Percentiles rank a stretch among this genome's conserved stretches.
Evolutionary conservation across 306 rosid genomes (phyloP).

Genomic region (Vachellia pachyceras): DNA sequence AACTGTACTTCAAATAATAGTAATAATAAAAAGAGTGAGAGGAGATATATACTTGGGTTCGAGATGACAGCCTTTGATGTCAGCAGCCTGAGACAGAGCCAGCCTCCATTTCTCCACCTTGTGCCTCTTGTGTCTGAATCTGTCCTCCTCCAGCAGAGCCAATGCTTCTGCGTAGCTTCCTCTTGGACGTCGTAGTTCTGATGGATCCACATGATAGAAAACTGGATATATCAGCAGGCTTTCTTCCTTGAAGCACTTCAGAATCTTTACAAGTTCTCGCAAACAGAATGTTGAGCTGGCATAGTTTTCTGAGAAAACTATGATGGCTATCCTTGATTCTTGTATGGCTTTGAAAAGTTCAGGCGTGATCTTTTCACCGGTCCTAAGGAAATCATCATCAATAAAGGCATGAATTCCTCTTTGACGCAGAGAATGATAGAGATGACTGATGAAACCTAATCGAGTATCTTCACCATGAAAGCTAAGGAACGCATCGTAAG

Average conservation of each 20-base stretch:
- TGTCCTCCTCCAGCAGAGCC: neutral
- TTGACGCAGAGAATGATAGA: constrained; percentile 31
- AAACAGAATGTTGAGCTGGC: neutral
- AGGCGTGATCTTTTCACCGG: neutral
- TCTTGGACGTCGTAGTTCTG: neutral
- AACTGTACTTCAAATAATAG: too few species aligned
- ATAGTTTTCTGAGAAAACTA: neutral
- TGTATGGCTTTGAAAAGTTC: neutral
- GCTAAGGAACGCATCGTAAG: too few species aligned
- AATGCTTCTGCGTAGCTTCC: neutral
- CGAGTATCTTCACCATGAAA: neutral
- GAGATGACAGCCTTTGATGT: neutral
- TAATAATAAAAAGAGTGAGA: too few species aligned
- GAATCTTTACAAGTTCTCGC: neutral
- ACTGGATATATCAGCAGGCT: neutral
- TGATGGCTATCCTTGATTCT: neutral
- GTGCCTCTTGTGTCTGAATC: too few species aligned
- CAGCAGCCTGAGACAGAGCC: neutral
- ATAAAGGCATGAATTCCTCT: neutral
- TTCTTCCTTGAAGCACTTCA: neutral
- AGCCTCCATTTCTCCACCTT: neutral
- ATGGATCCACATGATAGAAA: neutral
- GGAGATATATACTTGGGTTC: neutral
- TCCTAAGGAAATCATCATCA: neutral
- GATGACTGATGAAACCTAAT: neutral